Evolutionary conservation across 305 asterid genomes (phyloP), one percentile per base, ranked within the genome.

Genomic region (Euphrasia arctica): DNA sequence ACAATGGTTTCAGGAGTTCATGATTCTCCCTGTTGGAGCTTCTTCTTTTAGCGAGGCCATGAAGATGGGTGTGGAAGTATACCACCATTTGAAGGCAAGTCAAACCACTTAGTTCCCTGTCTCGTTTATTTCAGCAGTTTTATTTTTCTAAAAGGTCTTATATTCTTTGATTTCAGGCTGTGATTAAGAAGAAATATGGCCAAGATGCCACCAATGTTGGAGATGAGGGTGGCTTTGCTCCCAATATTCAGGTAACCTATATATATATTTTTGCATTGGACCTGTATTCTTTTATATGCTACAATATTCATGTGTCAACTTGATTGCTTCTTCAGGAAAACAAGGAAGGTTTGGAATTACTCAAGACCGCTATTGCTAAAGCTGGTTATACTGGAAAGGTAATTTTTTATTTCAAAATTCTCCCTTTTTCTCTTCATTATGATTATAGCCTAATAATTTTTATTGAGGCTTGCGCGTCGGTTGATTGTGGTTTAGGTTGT

Each of bases 61-160:
- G 96, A 89, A 84, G 80, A 89, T 89, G 95, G 96, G 95, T n/a
- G 93, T 85, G 13, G 96, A 89, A 86, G 92, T 86, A 34, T 89
- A 86, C 72, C 96, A 89, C 79, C 68, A 86, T 70, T 78, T 86
- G 83, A 89, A 89, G 92, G 95, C 71, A 68, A 27, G 78, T 56
- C 7, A 2, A 25, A 63, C 48, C 2, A 22, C 15, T 18, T 51
- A 9, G 4, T 34, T 58, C 1, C 14, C 8, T 4, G 42, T 28
- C 43, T 54, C 48, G 41, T 10, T 39, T 39, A 8, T 8, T 39
- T 39, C 11, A 39, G 9, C 45, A 9, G 12, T 8, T 2, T 39
- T 48, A 48, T 48, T 11, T 48, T 48, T 5, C 22, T 15, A 15
- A 6, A 51, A 51, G 5, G 22, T 2, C 4, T 18, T 14, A 4